Evolutionary conservation across 495 filamentous ascomycete genomes (phyloP), one percentile per base, ranked within the genome.

Genomic region (Penicillium desertorum): DNA sequence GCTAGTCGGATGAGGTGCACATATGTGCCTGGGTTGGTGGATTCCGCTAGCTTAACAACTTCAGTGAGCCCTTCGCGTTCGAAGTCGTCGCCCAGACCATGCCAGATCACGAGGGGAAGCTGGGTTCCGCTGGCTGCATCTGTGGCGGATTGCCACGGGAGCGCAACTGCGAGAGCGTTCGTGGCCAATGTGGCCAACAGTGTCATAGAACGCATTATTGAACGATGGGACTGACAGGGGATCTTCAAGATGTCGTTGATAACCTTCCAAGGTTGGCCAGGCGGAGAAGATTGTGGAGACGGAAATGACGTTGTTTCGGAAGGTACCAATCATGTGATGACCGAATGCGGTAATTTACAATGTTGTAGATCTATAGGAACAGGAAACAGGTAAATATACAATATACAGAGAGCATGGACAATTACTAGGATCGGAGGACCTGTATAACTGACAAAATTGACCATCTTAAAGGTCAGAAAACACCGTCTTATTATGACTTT

Each of bases 41-140:
- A 67, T 37, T 91, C 82, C 53, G 87, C 86, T 43, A 96, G 79
- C 10, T 77, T 68, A 47, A 82, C 90, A 19, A 95, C 78, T 29
- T 73, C 58, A 47, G 77, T 76, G 22, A 97, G 77, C 39, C 92
- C 93, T 5, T 92, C 87, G 48, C 83, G 83, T 41, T 84, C 79
- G 76, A 86, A 96, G 73, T 83, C 76, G 58, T 83, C 80, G 48
- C 86, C 86, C 37, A 88, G 80, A 62, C 90, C 92, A 71, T 98
- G 94, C 94, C 94, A 98, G 67, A 98, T 89, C 14, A 98, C 81
- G 17, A 98, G 77, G 0, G 94, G 94, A 34, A 95, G 81, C 5
- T 89, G 89, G 52, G 59, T 68, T 48, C 71, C 62, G 34, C 44
- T 34, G 48, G 61, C 36, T 16, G 32, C 5, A n/a, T 39, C 23